These are phyloP conservation scores for Daldinia loculata DNA, from an alignment of 495 filamentous ascomycete genomes.

Conservation along the genomic window DNA sequence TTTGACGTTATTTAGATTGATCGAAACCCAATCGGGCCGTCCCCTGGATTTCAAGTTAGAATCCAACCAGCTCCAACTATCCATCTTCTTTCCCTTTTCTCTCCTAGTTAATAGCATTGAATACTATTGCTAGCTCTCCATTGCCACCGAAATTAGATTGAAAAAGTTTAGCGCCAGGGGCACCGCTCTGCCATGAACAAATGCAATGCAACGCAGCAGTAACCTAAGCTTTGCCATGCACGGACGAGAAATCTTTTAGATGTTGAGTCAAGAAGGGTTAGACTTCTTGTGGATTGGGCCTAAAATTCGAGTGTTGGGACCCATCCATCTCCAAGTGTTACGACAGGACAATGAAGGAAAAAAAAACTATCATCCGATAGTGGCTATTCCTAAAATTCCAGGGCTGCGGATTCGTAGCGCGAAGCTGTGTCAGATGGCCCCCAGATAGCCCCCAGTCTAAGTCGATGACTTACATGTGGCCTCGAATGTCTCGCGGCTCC, in stretches of 20 bases:
- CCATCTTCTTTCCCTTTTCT: neutral
- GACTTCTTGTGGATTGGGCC: neutral
- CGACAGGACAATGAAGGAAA: neutral
- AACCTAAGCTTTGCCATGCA: slow-evolving; percentile 10
- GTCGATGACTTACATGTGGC: slow-evolving; percentile 42
- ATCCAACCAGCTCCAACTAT: slow-evolving; percentile 6
- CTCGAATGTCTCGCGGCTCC: slow-evolving; percentile 40
- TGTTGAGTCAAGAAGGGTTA: neutral
- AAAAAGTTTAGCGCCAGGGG: slow-evolving; percentile 36
- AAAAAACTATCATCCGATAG: slow-evolving; percentile 1
- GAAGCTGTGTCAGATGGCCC: slow-evolving; percentile 37
- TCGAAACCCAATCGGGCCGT: slow-evolving; percentile 42
- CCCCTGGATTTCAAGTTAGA: slow-evolving; percentile 24
- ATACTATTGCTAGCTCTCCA: neutral
- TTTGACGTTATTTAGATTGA: slow-evolving; percentile 19
- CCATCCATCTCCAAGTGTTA: neutral
- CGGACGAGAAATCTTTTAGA: slow-evolving; percentile 1
- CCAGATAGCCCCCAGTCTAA: slow-evolving; percentile 11
- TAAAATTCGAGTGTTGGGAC: neutral
- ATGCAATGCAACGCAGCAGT: slow-evolving; percentile 30
- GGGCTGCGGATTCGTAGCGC: slow-evolving; percentile 6
- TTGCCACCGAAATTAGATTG: slow-evolving; percentile 21
- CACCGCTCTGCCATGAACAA: slow-evolving; percentile 1
- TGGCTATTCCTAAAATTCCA: neutral
- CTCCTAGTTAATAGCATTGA: neutral